Conservation (phyloP, 768 basidiomycete species). For the Sutorius australiensis region DNA sequence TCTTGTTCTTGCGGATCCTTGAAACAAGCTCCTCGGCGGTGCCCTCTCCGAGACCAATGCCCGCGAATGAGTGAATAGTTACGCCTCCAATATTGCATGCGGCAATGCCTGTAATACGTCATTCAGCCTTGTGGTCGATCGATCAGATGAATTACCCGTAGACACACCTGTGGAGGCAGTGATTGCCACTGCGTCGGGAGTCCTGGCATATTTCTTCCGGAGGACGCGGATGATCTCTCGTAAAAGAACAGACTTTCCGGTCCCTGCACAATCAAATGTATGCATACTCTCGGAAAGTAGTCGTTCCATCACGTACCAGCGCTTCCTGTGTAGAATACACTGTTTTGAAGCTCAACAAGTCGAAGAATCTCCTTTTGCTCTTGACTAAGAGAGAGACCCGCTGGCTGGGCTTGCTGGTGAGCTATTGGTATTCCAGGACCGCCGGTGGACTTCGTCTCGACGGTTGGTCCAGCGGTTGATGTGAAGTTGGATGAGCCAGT, state of each 20-base stretch:
- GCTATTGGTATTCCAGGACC: neutral
- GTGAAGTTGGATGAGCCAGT: constrained; percentile 36
- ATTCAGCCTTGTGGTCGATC: neutral
- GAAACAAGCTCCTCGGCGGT: constrained; percentile 53
- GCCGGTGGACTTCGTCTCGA: constrained; percentile 6
- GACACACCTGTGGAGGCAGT: constrained; percentile 86
- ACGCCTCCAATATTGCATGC: constrained; percentile 97
- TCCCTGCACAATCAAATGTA: constrained; percentile 51
- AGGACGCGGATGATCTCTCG: constrained; percentile 85
- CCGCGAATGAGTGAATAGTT: constrained; percentile 94
- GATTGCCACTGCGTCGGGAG: constrained; percentile 77
- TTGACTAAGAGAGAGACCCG: constrained; percentile 63
- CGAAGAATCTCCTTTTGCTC: constrained; percentile 85
- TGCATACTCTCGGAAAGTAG: constrained; percentile 16
- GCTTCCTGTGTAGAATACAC: constrained; percentile 94
- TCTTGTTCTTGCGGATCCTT: constrained; percentile 80
- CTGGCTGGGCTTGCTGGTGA: constrained; percentile 21
- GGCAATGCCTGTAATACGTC: constrained; percentile 63
- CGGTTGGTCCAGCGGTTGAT: constrained; percentile 7
- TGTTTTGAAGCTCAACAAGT: constrained; percentile 68
- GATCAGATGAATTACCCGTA: neutral
- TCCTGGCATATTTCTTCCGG: constrained; percentile 47
- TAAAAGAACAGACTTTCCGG: constrained; percentile 93
- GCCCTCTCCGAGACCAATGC: constrained; percentile 82
- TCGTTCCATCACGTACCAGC: constrained; percentile 60